Evolutionary conservation across 176 grass and related monocot species (phyloP).

Genomic region (Ananas comosus): DNA sequence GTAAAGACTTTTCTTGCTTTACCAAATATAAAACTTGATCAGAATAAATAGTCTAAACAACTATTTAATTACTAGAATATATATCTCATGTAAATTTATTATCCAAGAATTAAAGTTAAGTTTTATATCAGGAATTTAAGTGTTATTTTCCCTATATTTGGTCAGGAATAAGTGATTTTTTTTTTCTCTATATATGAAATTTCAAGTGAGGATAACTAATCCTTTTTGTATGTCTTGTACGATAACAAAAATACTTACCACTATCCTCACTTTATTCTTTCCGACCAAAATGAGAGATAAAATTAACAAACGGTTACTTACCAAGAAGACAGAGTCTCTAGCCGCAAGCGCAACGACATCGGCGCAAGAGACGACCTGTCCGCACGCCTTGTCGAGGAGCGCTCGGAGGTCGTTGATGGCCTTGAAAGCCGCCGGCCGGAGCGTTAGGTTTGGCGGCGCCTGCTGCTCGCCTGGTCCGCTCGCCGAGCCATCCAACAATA

Average conservation of each 20-base stretch:
- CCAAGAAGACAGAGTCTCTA: slow-evolving; percentile 41
- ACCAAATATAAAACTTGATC: no score
- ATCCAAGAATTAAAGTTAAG: no score
- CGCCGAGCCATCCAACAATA: slow-evolving; percentile 27
- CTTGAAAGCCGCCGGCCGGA: slow-evolving; percentile 46
- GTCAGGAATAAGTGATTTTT: no score
- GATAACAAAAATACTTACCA: background rate
- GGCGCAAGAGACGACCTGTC: slow-evolving; percentile 62
- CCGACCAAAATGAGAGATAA: no score
- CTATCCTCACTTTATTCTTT: no score
- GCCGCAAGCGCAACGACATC: slow-evolving; percentile 53
- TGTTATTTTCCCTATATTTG: no score
- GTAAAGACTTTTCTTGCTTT: no score
- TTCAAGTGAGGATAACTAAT: no score
- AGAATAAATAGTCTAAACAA: no score
- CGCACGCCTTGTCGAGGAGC: slow-evolving; percentile 28
- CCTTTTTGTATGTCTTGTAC: background rate
- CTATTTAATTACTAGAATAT: no score
- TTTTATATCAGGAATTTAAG: no score
- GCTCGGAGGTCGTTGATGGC: slow-evolving; percentile 54
- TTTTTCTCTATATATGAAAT: background rate
- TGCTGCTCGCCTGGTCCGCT: slow-evolving; percentile 34
- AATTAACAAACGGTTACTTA: background rate
- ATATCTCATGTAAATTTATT: no score
- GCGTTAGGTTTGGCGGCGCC: slow-evolving; percentile 26